Evolutionary conservation across 192 early-diverging fungal genomes (phyloP).

Genomic region (Haplosporangium gracile): DNA sequence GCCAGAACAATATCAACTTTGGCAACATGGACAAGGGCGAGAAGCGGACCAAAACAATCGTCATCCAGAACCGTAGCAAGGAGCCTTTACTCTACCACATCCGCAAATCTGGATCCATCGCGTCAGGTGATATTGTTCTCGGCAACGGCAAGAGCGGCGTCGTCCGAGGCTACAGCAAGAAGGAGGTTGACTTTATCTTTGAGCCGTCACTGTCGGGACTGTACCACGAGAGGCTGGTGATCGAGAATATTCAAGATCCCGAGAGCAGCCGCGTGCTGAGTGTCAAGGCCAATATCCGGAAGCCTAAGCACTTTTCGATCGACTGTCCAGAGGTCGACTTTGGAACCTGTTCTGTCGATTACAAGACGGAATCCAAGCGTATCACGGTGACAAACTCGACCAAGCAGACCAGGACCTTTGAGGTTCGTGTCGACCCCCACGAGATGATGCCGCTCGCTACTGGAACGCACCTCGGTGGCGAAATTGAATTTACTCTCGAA

Average conservation of each 20-base stretch:
- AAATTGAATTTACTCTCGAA: slow-evolving; percentile 75
- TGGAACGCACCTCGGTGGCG: slow-evolving; percentile 64
- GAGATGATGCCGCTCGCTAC: slow-evolving; percentile 64
- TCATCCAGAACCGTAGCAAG: slow-evolving; percentile 92
- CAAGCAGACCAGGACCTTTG: slow-evolving; percentile 82
- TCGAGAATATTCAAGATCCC: slow-evolving; percentile 92
- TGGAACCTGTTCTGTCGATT: slow-evolving; percentile 74
- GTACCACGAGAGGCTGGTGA: slow-evolving; percentile 87
- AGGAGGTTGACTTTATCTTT: slow-evolving; percentile 94
- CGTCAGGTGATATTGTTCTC: slow-evolving; percentile 91
- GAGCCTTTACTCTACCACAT: slow-evolving; percentile 91
- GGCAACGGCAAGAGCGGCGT: slow-evolving; percentile 86
- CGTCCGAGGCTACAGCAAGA: slow-evolving; percentile 90
- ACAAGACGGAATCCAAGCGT: slow-evolving; percentile 65
- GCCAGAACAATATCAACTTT: slow-evolving; percentile 98
- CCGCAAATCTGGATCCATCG: slow-evolving; percentile 94
- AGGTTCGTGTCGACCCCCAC: slow-evolving; percentile 79
- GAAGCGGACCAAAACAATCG: slow-evolving; percentile 86
- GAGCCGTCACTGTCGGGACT: slow-evolving; percentile 89
- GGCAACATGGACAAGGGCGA: slow-evolving; percentile 91
- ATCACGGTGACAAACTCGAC: slow-evolving; percentile 89
- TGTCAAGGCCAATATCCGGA: slow-evolving; percentile 92
- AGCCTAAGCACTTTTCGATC: slow-evolving; percentile 90
- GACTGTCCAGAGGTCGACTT: slow-evolving; percentile 81
- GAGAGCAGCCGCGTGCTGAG: slow-evolving; percentile 82